Percentiles rank a stretch among this genome's conserved stretches.
phyloP scores from a whole-genome alignment of 495 filamentous ascomycete species.

The Neurospora hispaniola region DNA sequence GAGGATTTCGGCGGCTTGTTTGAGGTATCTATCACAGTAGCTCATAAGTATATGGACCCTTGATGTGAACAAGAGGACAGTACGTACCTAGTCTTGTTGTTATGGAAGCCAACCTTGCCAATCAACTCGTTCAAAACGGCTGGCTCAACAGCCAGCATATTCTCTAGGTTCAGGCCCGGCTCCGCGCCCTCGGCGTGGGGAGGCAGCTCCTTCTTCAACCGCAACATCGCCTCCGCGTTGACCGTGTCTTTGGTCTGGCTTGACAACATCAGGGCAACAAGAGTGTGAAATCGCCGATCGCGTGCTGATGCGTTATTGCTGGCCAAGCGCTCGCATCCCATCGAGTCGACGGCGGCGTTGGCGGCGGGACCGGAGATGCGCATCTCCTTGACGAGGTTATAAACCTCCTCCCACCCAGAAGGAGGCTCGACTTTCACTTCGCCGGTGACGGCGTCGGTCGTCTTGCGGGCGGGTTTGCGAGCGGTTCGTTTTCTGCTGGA shows the following conservation, averaged over 20 bases:
- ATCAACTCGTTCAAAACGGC: conserved; percentile 69
- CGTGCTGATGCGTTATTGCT: conserved; percentile 37
- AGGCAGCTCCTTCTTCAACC: conserved; percentile 64
- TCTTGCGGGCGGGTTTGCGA: conserved; percentile 56
- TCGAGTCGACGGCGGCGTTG: conserved; percentile 85
- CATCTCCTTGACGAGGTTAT: conserved; percentile 68
- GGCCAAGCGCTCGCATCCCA: conserved; percentile 85
- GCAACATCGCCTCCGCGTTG: conserved; percentile 73
- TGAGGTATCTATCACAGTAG: conserved; percentile 49
- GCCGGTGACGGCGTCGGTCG: conserved; percentile 45
- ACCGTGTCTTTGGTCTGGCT: conserved; percentile 94
- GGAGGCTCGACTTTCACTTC: conserved; percentile 52
- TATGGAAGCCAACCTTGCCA: conserved; percentile 81
- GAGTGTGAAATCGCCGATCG: conserved; percentile 80
- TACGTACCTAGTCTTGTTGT: conserved; percentile 70
- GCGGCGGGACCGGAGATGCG: conserved; percentile 50
- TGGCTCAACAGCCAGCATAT: conserved; percentile 65
- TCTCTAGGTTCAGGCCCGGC: conserved; percentile 58
- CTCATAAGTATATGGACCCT: not conserved
- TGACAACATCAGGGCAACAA: conserved; percentile 91
- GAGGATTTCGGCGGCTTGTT: conserved; percentile 62
- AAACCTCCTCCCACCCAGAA: conserved; percentile 76
- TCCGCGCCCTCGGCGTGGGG: conserved; percentile 25
- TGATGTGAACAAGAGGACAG: not conserved
- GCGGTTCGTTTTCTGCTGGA: conserved; percentile 9